Base-by-base conservation (phyloP, 371 early-diverging fungal genomes). In the Apophysomyces trapeziformis region DNA sequence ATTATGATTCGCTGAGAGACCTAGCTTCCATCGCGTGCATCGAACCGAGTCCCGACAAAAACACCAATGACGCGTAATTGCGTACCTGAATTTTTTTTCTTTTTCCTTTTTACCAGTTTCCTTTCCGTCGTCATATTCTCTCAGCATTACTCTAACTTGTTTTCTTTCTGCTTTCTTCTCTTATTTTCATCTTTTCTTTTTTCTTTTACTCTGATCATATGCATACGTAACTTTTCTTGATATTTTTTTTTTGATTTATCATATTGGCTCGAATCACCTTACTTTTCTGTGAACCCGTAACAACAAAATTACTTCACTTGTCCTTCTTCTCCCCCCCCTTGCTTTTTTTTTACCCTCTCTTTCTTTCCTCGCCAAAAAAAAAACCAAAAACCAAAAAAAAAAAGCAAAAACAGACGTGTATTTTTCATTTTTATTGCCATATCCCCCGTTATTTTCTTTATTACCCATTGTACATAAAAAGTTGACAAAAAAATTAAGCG, bases 1-100 rank as follows among this genome's bases (percentile, higher is more conserved):
- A 58, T 68, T 46, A 63, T 60, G 64, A 68, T n/a, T 68, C 68
- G 4, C 36, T 68, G 26, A 58, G 68, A 54, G 56, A 63, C 43
- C 56, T 68, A 9, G 68, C 68, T 13, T 56, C 41, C n/a, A 47
- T 63, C 38, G 68, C 68, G 35, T 60, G 54, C 54, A 59, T 63
- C 39, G 64, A 68, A 43, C 61, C 60, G 62, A 26, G 13, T 54
- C 54, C 54, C 54, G 54, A 50, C 54, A 50, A 50, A 50, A 50
- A 16, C 54, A 21, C 54, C 16, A 50, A 50, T 50, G 54, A 50
- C 54, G 54, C 54, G 54, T 50, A 50, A 50, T 50, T 50, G 54
- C 54, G 54, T 50, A 50, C 54, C 54, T 50, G 54, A 50, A 50
- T 50, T 58, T 58, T 41, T 37, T 60, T 32, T 56, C 18, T 64